phyloP scores from a whole-genome alignment of 148 eudicot species.

The Camellia lanceoleosa region DNA sequence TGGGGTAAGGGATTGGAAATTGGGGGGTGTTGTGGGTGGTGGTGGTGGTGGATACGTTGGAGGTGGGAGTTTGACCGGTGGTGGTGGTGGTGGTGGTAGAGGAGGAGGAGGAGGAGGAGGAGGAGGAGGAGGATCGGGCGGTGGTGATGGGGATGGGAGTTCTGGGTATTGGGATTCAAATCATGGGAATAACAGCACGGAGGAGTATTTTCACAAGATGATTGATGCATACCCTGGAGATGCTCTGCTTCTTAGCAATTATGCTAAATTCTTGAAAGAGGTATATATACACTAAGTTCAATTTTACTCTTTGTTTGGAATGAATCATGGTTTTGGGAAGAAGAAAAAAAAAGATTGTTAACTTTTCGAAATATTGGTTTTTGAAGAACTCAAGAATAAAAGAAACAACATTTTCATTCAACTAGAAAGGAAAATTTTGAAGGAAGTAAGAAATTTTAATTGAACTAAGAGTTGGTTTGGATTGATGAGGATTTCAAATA shows the following conservation, averaged over 20 bases:
- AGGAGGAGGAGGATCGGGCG: slow-evolving; percentile 18
- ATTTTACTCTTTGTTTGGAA: background rate
- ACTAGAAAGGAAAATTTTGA: no score
- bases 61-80: background rate
- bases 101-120: no score
- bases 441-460: no score
- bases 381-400: no score
- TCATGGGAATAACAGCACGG: slow-evolving; percentile 26
- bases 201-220: slow-evolving; percentile 52
- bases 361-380: no score
- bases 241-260: slow-evolving; percentile 46
- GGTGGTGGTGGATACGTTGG: slow-evolving; percentile 24
- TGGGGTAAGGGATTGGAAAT: slow-evolving; percentile 3
- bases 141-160: slow-evolving; percentile 22
- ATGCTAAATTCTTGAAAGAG: slow-evolving; percentile 60
- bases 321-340: no score
- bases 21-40: slow-evolving; percentile 3
- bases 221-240: slow-evolving; percentile 67
- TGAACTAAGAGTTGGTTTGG: no score
- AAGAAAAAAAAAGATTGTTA: no score
- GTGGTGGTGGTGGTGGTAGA: slow-evolving; percentile 16
- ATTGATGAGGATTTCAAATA: no score
- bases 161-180: slow-evolving; percentile 19
- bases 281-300: slow-evolving; percentile 20
- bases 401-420: no score